Evolutionary conservation across 2,329 filamentous ascomycete species (phyloP).

Genomic region (Ascochyta lentis): DNA sequence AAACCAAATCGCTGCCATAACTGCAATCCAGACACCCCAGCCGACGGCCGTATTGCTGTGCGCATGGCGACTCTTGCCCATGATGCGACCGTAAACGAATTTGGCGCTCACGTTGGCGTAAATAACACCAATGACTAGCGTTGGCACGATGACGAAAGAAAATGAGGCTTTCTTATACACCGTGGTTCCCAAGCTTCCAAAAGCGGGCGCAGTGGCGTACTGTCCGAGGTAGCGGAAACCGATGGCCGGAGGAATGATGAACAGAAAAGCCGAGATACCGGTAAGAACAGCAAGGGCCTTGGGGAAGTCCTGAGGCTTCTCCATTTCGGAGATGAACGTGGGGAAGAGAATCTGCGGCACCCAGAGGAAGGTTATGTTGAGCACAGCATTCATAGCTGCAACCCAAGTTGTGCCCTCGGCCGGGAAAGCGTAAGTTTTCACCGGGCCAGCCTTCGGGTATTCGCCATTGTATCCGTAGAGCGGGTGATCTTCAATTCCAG

Average conservation of each 20-base stretch:
- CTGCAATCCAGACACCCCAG: conserved; percentile 78
- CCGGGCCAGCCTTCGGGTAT: conserved; percentile 64
- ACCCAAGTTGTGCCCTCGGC: conserved; percentile 77
- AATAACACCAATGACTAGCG: conserved; percentile 87
- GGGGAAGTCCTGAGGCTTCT: conserved; percentile 78
- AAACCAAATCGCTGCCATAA: conserved; percentile 77
- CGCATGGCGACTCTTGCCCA: conserved; percentile 79
- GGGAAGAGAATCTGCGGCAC: conserved; percentile 93
- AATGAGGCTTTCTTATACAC: conserved; percentile 86
- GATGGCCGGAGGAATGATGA: conserved; percentile 79
- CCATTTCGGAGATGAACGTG: conserved; percentile 95
- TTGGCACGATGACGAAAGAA: conserved; percentile 91
- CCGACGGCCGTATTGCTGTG: conserved; percentile 79
- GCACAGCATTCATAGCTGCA: conserved; percentile 80
- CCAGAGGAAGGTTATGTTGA: conserved; percentile 95
- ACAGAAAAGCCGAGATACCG: conserved; percentile 85
- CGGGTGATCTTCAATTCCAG: conserved; percentile 75
- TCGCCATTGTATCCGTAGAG: conserved; percentile 60
- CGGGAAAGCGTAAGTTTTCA: conserved; percentile 72
- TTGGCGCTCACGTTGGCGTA: conserved; percentile 89
- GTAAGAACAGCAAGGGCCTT: conserved; percentile 91
- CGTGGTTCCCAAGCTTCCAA: conserved; percentile 76
- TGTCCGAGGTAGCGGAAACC: conserved; percentile 88
- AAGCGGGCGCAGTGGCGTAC: conserved; percentile 85
- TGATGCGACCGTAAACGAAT: conserved; percentile 88